phyloP scores from a whole-genome alignment of 192 early-diverging fungal species.

The Gonapodya sp. region DNA sequence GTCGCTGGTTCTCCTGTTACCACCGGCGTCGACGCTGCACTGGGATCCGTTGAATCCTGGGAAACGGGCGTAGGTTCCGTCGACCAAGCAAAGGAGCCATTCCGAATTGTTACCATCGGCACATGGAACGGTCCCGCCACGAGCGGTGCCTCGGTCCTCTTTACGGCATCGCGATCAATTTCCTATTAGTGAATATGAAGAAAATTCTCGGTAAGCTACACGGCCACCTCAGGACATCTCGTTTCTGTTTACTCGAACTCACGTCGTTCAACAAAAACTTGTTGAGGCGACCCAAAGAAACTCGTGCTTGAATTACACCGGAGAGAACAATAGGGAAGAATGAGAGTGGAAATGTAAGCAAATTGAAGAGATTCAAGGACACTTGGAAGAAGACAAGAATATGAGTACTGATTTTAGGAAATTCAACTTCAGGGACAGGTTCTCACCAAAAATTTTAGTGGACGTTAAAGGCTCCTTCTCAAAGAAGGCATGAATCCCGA shows the following conservation, averaged over 20 bases:
- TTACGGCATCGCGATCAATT: constrained; percentile 58
- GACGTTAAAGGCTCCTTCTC: constrained; percentile 27
- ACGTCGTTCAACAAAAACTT: constrained; percentile 63
- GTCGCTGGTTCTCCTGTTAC: background rate
- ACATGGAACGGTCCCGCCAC: constrained; percentile 6
- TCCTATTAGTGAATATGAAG: constrained; percentile 29
- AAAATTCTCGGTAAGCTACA: background rate
- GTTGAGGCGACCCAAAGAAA: constrained; percentile 71
- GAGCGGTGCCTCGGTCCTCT: background rate
- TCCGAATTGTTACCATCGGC: constrained; percentile 26
- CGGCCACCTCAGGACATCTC: too few species aligned
- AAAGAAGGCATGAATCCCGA: constrained; percentile 7
- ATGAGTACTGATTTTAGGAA: background rate
- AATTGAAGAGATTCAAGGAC: constrained; percentile 81
- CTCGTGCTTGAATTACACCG: constrained; percentile 66
- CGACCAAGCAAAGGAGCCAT: constrained; percentile 38
- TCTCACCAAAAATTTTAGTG: constrained; percentile 17
- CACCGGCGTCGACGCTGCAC: background rate
- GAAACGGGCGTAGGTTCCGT: constrained; percentile 13
- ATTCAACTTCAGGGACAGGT: background rate
- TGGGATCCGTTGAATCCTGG: background rate
- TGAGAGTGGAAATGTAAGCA: constrained; percentile 78
- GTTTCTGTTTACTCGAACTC: background rate
- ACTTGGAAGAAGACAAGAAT: constrained; percentile 56
- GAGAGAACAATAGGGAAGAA: constrained; percentile 77